Evolutionary conservation across 208 protist species (phyloP).

Genomic region (Trypanosoma lewisi): DNA sequence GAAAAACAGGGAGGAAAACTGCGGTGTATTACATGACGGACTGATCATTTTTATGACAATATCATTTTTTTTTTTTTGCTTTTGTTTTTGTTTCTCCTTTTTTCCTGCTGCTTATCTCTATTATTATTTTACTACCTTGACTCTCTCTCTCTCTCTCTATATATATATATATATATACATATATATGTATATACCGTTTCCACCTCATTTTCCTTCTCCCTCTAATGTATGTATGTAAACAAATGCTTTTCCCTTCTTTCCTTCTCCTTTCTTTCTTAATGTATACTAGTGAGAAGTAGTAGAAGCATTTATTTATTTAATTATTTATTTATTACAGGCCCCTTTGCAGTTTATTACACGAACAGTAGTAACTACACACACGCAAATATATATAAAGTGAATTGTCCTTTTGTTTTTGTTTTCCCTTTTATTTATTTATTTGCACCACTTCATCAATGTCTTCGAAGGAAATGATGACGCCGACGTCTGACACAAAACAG

Average conservation of each 20-base stretch:
- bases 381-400: neutral
- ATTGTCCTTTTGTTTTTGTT: neutral
- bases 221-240: neutral
- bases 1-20: too few species aligned
- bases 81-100: constrained; percentile 18
- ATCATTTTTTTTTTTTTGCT: constrained; percentile 18
- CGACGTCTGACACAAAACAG: neutral
- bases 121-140: constrained; percentile 6
- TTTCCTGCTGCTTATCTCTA: constrained; percentile 8
- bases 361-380: neutral
- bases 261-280: neutral
- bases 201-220: neutral
- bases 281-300: neutral
- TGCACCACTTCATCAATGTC: neutral
- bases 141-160: too few species aligned
- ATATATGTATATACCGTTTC: too few species aligned
- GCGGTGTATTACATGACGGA: neutral
- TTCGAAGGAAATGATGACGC: neutral
- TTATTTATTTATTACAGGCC: neutral
- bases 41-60: neutral
- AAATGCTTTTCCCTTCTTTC: neutral
- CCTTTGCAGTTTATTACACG: neutral
- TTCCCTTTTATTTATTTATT: neutral
- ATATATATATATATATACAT: too few species aligned
- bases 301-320: neutral